Evolutionary conservation across 1,139 yeast species (phyloP), one percentile per base, ranked within the genome.

Genomic region (Kodamaea ohmeri): DNA sequence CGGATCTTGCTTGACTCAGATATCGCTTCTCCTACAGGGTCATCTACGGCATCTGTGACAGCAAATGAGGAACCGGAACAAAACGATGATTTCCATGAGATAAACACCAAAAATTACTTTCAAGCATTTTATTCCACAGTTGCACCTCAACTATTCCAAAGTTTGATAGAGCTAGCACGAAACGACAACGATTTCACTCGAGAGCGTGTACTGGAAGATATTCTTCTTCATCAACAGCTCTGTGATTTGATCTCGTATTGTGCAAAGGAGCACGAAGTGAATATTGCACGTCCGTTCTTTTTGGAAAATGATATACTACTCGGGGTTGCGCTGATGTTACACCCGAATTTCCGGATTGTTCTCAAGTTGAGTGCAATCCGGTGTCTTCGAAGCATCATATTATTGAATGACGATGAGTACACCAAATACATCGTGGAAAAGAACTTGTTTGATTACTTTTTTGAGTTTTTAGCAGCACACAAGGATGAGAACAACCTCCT

Each of bases 171-270:
- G n/a, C 45, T 62, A 34, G 28, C 35, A 2, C 50, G 48, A 14
- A 43, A 37, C 17, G 34, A 32, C 3, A 35, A 38, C 26, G 43
- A 41, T 4, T 41, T 48, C 16, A 44, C 45, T 17, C 22, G 40
- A 17, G 31, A 37, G 11, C 38, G 30, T 24, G 51, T 54, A 14
- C 42, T 49, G 26, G 43, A 46, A 4, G 79, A 67, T 38, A 61
- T 64, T 26, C 56, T 73, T n/a, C 57, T 80, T 19, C 72, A 74
- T 45, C 83, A 81, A 43, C 80, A 80, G 49, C 63, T 86, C 29
- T 80, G 89, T 50, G 95, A 86, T 41, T 60, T 88, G 45, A 61
- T 85, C 4, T 68, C 78, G 12, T 83, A 83, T 53, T 80, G 94
- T 43, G 63, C 81, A 11, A 68, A 72, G 32, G 83, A 78, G 43